phyloP scores from a whole-genome alignment of 208 protist genomes.

The Trypanosoma boissoni region DNA sequence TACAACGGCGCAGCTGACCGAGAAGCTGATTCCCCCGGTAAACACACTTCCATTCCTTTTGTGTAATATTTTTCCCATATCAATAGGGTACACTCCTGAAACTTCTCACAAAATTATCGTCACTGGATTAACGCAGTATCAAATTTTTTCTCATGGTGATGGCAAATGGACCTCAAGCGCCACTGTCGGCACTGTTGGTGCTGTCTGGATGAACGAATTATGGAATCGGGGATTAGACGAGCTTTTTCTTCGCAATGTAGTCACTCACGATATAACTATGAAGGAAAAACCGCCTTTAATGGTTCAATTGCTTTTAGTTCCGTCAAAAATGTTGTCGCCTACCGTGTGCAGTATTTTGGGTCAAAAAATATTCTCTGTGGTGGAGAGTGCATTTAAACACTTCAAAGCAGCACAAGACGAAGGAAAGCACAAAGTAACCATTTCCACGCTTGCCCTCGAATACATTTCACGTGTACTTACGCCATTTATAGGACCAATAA shows the following conservation, averaged over 20 bases:
- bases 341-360: slow-evolving; percentile 5
- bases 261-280: slow-evolving; percentile 12
- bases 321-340: background rate
- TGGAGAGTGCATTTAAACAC: slow-evolving; percentile 1
- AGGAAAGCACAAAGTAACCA: too few relatives aligned
- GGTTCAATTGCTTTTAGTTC: background rate
- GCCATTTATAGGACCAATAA: slow-evolving; percentile 7
- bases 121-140: slow-evolving; percentile 15
- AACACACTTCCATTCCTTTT: slow-evolving; percentile 9
- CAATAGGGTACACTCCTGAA: slow-evolving; percentile 7
- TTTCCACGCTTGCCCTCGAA: background rate
- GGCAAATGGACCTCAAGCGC: background rate
- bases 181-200: slow-evolving; percentile 11
- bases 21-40: background rate
- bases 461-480: slow-evolving; percentile 22
- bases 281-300: slow-evolving; percentile 3
- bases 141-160: slow-evolving; percentile 12
- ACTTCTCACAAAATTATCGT: background rate
- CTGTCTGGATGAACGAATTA: slow-evolving; percentile 9
- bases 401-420: too few relatives aligned
- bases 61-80: slow-evolving; percentile 9
- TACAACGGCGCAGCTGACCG: too few relatives aligned
- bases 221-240: slow-evolving; percentile 1
- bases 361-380: slow-evolving; percentile 5
- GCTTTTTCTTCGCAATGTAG: slow-evolving; percentile 15